phyloP scores from a whole-genome alignment of 2,329 filamentous ascomycete genomes.

The Penicillium sp. region DNA sequence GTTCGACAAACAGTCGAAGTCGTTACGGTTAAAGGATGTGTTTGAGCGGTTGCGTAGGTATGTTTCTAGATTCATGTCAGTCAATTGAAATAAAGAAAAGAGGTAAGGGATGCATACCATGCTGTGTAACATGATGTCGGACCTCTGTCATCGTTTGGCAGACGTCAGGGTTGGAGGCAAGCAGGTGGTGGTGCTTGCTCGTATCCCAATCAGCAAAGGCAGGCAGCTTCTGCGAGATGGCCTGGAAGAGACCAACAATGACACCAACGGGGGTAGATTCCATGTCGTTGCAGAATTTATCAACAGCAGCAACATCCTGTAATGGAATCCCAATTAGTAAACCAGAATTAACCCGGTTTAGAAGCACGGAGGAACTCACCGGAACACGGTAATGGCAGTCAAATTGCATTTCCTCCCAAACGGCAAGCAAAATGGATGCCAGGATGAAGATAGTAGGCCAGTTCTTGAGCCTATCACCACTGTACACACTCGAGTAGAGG shows the following conservation, averaged over 20 bases:
- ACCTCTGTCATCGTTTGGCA: conserved; percentile 97
- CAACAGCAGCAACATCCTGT: conserved; percentile 69
- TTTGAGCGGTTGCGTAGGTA: conserved; percentile 78
- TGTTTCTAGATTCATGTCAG: conserved; percentile 56
- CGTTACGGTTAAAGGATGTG: conserved; percentile 79
- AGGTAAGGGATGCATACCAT: conserved; percentile 62
- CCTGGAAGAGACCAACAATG: conserved; percentile 93
- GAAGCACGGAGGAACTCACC: conserved; percentile 22
- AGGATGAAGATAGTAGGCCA: conserved; percentile 99
- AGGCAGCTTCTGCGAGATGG: conserved; percentile 94
- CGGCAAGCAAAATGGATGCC: conserved; percentile 83
- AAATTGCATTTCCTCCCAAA: conserved; percentile 99
- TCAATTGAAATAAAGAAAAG: background rate
- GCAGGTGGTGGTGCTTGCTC: conserved; percentile 79
- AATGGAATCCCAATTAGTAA: conserved; percentile 13
- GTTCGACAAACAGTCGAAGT: conserved; percentile 94
- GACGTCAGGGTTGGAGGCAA: conserved; percentile 86
- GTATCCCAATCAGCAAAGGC: conserved; percentile 94
- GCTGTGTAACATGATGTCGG: conserved; percentile 83
- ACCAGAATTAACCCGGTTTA: background rate
- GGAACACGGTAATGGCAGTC: conserved; percentile 94
- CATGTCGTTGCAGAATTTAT: conserved; percentile 97
- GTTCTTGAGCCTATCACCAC: conserved; percentile 94
- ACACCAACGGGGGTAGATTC: conserved; percentile 93
- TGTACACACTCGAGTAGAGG: conserved; percentile 96